Conservation (phyloP, 164 flowering plant genomes). For the Chimonanthus praecox region DNA sequence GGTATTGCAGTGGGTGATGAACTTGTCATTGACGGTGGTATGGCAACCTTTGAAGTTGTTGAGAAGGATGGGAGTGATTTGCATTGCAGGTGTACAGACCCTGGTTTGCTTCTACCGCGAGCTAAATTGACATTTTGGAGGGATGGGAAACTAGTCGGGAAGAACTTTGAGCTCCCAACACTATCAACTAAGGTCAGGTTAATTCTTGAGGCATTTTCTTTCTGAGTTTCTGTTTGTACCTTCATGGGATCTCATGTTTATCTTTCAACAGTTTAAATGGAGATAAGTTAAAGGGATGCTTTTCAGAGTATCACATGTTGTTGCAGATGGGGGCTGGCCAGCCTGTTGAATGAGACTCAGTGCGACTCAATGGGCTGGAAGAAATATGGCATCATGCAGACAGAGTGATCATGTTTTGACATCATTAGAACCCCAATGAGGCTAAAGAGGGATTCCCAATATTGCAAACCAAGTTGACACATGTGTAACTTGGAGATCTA, state of each 20-base stretch:
- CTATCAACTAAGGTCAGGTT: conserved; percentile 56
- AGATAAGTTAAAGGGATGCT: too few relatives aligned
- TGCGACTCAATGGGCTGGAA: too few relatives aligned
- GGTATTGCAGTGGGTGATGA: conserved; percentile 77
- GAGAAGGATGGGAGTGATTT: conserved; percentile 72
- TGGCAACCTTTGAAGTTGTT: conserved; percentile 81
- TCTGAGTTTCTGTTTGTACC: not conserved
- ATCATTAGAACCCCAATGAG: too few relatives aligned
- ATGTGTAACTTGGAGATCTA: too few relatives aligned
- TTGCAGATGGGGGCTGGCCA: too few relatives aligned
- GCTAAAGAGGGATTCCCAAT: too few relatives aligned
- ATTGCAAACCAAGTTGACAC: too few relatives aligned
- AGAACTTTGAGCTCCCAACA: conserved; percentile 52
- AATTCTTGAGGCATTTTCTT: not conserved
- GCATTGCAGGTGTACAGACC: conserved; percentile 68
- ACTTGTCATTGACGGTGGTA: conserved; percentile 88
- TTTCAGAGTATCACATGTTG: too few relatives aligned
- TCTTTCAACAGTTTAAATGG: too few relatives aligned
- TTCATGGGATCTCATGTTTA: not conserved
- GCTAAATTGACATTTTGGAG: conserved; percentile 93
- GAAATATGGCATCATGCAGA: too few relatives aligned
- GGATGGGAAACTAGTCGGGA: conserved; percentile 61
- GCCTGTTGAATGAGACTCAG: too few relatives aligned
- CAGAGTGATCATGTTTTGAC: too few relatives aligned
- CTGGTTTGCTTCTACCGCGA: conserved; percentile 79